Conservation (phyloP, 345 rosid species). For the Corchorus olitorius region DNA sequence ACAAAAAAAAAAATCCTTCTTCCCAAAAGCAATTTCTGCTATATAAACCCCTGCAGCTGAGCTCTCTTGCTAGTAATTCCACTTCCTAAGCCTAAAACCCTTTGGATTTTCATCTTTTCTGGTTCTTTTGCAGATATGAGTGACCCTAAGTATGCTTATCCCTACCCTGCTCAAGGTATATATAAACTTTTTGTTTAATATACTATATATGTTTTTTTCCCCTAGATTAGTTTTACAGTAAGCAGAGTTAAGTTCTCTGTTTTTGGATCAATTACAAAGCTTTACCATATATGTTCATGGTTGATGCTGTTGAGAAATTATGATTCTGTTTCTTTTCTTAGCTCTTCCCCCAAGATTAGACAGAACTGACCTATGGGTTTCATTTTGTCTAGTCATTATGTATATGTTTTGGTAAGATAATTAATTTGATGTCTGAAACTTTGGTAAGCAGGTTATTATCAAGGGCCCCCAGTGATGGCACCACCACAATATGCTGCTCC, state of each 20-base stretch:
- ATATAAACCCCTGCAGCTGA: neutral
- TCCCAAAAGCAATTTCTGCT: neutral
- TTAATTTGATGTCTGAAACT: neutral
- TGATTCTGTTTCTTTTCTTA: neutral
- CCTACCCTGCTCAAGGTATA: slow-evolving; percentile 59
- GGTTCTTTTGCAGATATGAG: slow-evolving; percentile 29
- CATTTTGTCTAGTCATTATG: neutral
- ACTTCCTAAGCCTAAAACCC: neutral
- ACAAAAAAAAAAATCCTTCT: neutral
- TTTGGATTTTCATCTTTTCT: neutral
- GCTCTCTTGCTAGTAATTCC: neutral
- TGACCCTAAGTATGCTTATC: slow-evolving; percentile 55
- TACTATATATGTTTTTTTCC: no score
- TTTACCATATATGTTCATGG: neutral
- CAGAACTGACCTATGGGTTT: neutral
- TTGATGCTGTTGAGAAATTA: neutral
- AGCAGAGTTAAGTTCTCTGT: neutral
- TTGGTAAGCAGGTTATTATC: slow-evolving; percentile 46
- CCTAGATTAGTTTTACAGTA: neutral
- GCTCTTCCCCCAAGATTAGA: neutral
- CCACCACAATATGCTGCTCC: slow-evolving; percentile 62
- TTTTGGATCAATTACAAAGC: neutral
- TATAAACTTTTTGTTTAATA: neutral
- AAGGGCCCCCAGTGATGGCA: slow-evolving; percentile 67
- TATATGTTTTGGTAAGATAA: neutral